phyloP scores from a whole-genome alignment of 2,329 filamentous ascomycete genomes.

The Hirsutella minnesotensis region DNA sequence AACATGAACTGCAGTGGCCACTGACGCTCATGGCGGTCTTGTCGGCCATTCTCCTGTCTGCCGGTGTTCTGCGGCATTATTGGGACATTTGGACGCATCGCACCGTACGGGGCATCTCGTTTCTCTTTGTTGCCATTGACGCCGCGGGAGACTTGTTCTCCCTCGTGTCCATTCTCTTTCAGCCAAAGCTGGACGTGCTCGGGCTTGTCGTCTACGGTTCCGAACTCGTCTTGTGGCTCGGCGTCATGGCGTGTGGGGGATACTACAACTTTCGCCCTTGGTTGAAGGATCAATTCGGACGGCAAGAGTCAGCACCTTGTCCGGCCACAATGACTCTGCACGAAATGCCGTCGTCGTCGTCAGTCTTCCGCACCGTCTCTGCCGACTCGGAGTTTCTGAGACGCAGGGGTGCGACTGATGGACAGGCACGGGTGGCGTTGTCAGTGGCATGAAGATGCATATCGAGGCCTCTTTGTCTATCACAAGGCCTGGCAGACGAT shows the following conservation, averaged over 20 bases:
- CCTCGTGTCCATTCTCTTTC: conserved; percentile 51
- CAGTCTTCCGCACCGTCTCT: conserved; percentile 44
- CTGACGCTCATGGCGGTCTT: conserved; percentile 54
- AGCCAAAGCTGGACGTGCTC: conserved; percentile 43
- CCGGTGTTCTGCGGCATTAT: conserved; percentile 57
- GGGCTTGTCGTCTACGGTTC: conserved; percentile 57
- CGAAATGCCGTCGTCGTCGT: conserved; percentile 41
- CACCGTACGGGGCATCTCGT: conserved; percentile 59
- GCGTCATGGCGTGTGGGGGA: conserved; percentile 52
- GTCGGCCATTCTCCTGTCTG: conserved; percentile 49
- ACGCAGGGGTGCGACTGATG: neutral
- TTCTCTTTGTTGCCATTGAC: conserved; percentile 60
- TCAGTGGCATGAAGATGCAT: too few species aligned
- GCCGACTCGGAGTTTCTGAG: conserved; percentile 8
- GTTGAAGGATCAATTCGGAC: conserved; percentile 24
- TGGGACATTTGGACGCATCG: conserved; percentile 55
- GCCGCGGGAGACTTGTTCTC: conserved; percentile 58
- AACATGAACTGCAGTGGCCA: conserved; percentile 42
- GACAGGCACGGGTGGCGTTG: too few species aligned
- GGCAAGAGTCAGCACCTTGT: neutral
- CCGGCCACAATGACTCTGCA: neutral
- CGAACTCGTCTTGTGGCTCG: conserved; percentile 55
- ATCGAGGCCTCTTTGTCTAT: too few species aligned
- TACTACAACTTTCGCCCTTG: conserved; percentile 54
- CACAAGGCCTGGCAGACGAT: neutral